Conservation (phyloP, 2,329 filamentous ascomycete genomes). For the Fusarium lateritium region DNA sequence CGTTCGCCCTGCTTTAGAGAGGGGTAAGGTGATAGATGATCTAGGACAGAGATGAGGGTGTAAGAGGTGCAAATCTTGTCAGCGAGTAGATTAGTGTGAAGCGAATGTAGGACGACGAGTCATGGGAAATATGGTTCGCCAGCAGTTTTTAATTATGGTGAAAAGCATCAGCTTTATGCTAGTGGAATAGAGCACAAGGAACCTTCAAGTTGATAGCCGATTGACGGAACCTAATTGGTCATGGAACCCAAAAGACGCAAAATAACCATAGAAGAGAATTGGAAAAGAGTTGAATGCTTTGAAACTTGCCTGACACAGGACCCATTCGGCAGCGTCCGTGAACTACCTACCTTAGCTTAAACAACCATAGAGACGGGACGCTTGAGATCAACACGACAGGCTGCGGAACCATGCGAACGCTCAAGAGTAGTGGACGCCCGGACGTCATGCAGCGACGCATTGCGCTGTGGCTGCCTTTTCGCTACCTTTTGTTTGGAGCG, state of each 20-base stretch:
- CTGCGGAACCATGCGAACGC: slow-evolving; percentile 28
- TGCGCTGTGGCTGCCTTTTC: slow-evolving; percentile 33
- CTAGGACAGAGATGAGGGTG: slow-evolving; percentile 37
- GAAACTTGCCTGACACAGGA: slow-evolving; percentile 33
- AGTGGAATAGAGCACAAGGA: not conserved
- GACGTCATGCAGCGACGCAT: slow-evolving; percentile 29
- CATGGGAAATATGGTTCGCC: slow-evolving; percentile 21
- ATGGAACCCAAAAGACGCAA: slow-evolving; percentile 23
- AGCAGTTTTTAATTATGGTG: slow-evolving; percentile 1
- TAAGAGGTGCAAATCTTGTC: slow-evolving; percentile 35
- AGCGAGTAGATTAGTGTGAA: slow-evolving; percentile 47
- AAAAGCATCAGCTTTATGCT: not conserved
- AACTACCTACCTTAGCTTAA: slow-evolving; percentile 9
- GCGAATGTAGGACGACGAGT: slow-evolving; percentile 31
- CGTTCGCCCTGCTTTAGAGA: slow-evolving; percentile 47
- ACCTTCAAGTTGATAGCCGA: not conserved
- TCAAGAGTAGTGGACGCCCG: slow-evolving; percentile 19
- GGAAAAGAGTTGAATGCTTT: slow-evolving; percentile 22
- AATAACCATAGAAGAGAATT: slow-evolving; percentile 7
- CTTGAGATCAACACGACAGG: slow-evolving; percentile 24
- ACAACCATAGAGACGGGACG: slow-evolving; percentile 13
- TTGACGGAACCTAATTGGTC: slow-evolving; percentile 25
- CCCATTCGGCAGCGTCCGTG: slow-evolving; percentile 5
- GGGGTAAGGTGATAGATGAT: slow-evolving; percentile 32
- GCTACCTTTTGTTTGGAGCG: slow-evolving; percentile 14